These are phyloP conservation scores for Fusarium heterosporum DNA, from an alignment of 2,329 filamentous ascomycete species.

Conservation along the genomic window DNA sequence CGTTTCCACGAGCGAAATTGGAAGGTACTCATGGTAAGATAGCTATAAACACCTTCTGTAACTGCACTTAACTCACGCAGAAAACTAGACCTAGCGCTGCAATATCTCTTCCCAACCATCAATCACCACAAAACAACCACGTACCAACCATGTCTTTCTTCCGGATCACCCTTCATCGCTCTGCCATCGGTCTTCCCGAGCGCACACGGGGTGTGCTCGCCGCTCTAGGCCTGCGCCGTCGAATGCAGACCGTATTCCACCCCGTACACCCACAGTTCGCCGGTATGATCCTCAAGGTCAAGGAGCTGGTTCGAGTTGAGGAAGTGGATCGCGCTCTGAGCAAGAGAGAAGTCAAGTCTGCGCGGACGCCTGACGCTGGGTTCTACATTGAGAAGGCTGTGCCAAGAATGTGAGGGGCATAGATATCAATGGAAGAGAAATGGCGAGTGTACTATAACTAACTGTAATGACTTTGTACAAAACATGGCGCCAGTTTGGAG, in stretches of 20 bases:
- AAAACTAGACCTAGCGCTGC: slow-evolving; percentile 23
- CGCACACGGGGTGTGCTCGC: slow-evolving; percentile 84
- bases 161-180: slow-evolving; percentile 90
- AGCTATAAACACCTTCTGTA: not conserved
- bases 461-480: slow-evolving; percentile 48
- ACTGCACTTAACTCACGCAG: slow-evolving; percentile 11
- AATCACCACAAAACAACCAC: not conserved
- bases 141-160: slow-evolving; percentile 77
- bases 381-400: slow-evolving; percentile 79
- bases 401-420: slow-evolving; percentile 37
- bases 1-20: slow-evolving; percentile 1
- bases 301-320: slow-evolving; percentile 86
- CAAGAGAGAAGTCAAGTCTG: slow-evolving; percentile 74
- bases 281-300: slow-evolving; percentile 93
- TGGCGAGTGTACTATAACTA: slow-evolving; percentile 47
- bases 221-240: slow-evolving; percentile 86
- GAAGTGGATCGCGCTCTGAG: slow-evolving; percentile 77
- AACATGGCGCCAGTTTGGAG: slow-evolving; percentile 19
- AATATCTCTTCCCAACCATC: slow-evolving; percentile 3
- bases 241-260: slow-evolving; percentile 89
- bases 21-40: slow-evolving; percentile 16
- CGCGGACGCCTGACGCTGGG: slow-evolving; percentile 80
- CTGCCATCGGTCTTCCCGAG: slow-evolving; percentile 86
- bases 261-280: slow-evolving; percentile 83
- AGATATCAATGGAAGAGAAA: slow-evolving; percentile 10